Base-by-base conservation (phyloP, 129 eudicot species). In the Flaveria bidentis region DNA sequence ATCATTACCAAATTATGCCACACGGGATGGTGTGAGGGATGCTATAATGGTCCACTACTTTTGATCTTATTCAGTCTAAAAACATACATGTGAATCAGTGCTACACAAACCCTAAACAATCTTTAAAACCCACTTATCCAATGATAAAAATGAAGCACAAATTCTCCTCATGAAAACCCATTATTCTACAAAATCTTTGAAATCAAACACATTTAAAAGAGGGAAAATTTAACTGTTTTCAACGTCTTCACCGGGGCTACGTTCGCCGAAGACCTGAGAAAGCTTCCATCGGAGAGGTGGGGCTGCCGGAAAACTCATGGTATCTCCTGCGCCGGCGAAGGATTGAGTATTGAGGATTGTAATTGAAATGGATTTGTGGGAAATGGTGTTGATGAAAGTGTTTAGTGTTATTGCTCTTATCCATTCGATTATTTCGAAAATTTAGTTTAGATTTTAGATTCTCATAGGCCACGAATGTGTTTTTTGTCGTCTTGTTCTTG, bases 221-320 rank as follows among this genome's bases (percentile, higher is more conserved):
- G 22, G 15, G 16, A 63, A 64, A 58, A 53, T 73, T 82, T 80
- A 4, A 90, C 96, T 67, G 67, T 88, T 80, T 42, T 81, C 88
- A 16, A 88, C 80, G 62, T 86, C 88, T 70, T 90, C 96, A 0
- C 86, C 89, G 66, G 93, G 89, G 79, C 42, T 82, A 15, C 79
- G 87, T 41, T 90, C 91, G 65, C 93, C 96, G 68, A 90, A 86
- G 63, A 82, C 89, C 85, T 90, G 96, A 63, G 96, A 90, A 67
- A 88, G 86, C 51, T 79, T 83, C 96, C 96, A 90, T 67, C 82
- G 78, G 6, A 84, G 66, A 20, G 82, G 26, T 3, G 95, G 55
- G 14, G 92, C 71, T 5, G 88, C 75, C 78, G 79, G 46, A 16
- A 77, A 46, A 58, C 82, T 75, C 89, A 86, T 83, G 70, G 36